Evolutionary conservation across 306 rosid genomes (phyloP), one percentile per base, ranked within the genome.

Genomic region (Ceratonia siliqua): DNA sequence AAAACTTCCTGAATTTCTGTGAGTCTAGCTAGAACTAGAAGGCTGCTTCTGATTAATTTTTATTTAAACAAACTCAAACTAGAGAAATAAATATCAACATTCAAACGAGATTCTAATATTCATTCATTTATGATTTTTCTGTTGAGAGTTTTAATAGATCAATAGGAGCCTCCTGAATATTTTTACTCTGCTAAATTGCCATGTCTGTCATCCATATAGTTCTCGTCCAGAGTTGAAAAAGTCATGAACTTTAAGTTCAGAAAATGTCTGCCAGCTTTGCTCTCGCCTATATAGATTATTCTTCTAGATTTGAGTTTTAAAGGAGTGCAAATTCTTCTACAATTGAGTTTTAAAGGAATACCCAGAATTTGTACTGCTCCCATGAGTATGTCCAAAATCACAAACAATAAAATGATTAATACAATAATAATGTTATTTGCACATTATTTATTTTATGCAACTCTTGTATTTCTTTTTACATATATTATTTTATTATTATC

Each of bases 241-340:
- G 38, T 75, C 69, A 18, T 2, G 57, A 46, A 50, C 77, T 64
- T 74, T 46, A 65, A 78, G 64, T 78, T 84, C 57, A 62, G 55
- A 79, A 86, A 91, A 78, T 82, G 36, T 82, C 85, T 25, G 83
- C 85, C 20, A 89, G 85, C 83, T 76, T 89, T 27, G 80, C 90
- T 84, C 88, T 78, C 54, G 78, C 76, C 70, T 41, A 82, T 78
- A 73, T 73, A 70, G 78, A 83, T 77, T 83, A 83, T 77, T 83
- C 88, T 70, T 86, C 80, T 81, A 17, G 85, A 69, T 57, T 82
- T 86, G 30, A 77, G 46, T 67, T 86, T 78, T 33, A 76, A 77
- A 36, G 86, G 77, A 64, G n/a, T n/a, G n/a, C n/a, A n/a, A n/a
- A 83, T 77, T 83, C 88, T 70, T 86, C 80, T 81, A 17, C 85